These are phyloP conservation scores for Cicer chorassanicum DNA, from an alignment of 306 rosid species.

Conservation along the genomic window DNA sequence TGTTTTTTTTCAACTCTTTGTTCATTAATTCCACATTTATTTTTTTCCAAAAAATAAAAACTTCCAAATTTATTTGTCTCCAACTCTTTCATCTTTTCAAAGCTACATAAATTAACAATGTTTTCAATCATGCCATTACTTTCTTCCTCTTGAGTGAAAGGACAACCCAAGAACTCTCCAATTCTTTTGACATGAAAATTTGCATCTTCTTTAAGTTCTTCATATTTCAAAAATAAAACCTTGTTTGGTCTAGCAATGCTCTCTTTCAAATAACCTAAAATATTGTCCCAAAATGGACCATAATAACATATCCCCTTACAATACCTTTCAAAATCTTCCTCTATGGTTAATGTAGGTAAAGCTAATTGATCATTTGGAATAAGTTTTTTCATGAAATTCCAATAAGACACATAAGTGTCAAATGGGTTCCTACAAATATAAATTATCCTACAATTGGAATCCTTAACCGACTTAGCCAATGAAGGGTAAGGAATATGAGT, in stretches of 20 bases:
- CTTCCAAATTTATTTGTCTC: conserved; percentile 53
- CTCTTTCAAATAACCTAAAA: conserved; percentile 63
- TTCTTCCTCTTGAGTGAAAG: conserved; percentile 58
- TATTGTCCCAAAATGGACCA: conserved; percentile 60
- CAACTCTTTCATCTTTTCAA: conserved; percentile 55
- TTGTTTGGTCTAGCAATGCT: conserved; percentile 55
- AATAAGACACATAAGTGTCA: conserved; percentile 58
- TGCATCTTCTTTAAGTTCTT: not conserved
- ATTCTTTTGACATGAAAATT: conserved; percentile 44
- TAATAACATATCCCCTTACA: conserved; percentile 40
- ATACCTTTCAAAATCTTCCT: no score
- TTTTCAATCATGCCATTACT: conserved; percentile 47
- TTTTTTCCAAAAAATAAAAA: not conserved
- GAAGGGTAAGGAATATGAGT: conserved; percentile 57
- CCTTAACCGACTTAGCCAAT: conserved; percentile 45
- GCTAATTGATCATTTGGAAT: not conserved
- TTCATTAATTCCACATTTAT: not conserved
- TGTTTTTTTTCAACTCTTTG: conserved; percentile 50
- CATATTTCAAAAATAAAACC: conserved; percentile 28
- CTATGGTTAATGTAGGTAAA: not conserved
- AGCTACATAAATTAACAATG: conserved; percentile 53
- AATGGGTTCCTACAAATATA: conserved; percentile 61
- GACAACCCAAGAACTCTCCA: conserved; percentile 51
- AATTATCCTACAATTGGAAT: conserved; percentile 48
- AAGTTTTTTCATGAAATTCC: conserved; percentile 45